Evolutionary conservation across 2,329 filamentous ascomycete genomes (phyloP).

Genomic region (Reticulascus tulasneorum): DNA sequence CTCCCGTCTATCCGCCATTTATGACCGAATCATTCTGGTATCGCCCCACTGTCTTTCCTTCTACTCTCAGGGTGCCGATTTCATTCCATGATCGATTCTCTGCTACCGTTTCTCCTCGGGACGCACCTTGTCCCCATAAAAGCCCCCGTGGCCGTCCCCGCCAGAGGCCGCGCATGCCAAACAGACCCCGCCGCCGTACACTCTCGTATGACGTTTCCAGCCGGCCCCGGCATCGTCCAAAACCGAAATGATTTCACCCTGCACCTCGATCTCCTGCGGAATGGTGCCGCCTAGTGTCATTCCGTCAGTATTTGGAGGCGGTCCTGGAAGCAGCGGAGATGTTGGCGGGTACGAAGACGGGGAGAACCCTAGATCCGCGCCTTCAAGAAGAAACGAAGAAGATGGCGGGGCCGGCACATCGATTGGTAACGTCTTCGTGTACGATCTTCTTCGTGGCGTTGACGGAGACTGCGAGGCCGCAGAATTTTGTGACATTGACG

Average conservation of each 20-base stretch:
- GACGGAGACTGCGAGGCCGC: conserved; percentile 21
- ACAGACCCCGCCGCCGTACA: conserved; percentile 56
- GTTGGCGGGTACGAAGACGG: conserved; percentile 48
- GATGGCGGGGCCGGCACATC: conserved; percentile 23
- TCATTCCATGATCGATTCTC: too few relatives aligned
- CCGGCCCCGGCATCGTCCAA: conserved; percentile 43
- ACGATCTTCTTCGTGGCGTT: conserved; percentile 36
- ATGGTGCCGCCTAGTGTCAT: conserved; percentile 16
- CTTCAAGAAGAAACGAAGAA: conserved; percentile 3
- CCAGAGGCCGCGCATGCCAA: conserved; percentile 50
- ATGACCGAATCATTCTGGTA: background rate
- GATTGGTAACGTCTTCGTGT: conserved; percentile 36
- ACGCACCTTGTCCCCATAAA: conserved; percentile 52
- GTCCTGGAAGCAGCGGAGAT: conserved; percentile 43
- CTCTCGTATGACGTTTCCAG: conserved; percentile 56
- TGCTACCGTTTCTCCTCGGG: conserved; percentile 48
- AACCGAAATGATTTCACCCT: conserved; percentile 48
- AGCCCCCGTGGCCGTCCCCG: conserved; percentile 39
- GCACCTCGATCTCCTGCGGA: conserved; percentile 35
- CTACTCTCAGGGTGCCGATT: too few relatives aligned
- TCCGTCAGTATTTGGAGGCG: conserved; percentile 33
- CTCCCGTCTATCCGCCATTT: conserved; percentile 4
- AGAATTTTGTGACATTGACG: conserved; percentile 16
- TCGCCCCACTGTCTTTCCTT: background rate
- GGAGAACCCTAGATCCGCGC: conserved; percentile 28